These are phyloP conservation scores for Rostrohypoxylon terebratum DNA, from an alignment of 495 filamentous ascomycete genomes.

Conservation along the genomic window DNA sequence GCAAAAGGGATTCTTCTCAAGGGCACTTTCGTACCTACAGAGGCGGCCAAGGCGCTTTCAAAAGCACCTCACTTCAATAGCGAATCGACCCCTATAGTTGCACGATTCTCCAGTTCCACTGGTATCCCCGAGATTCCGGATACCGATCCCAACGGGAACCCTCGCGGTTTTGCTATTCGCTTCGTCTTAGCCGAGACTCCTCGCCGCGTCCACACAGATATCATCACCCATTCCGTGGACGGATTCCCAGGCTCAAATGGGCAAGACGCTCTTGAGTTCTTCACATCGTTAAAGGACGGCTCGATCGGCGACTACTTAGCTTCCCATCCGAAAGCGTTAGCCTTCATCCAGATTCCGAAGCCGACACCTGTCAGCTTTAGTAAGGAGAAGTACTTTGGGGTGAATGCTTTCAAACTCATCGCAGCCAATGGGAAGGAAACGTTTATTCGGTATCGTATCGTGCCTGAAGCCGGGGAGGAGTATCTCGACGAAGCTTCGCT, in stretches of 20 bases:
- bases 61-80: conserved; percentile 63
- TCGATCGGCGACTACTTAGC: conserved; percentile 57
- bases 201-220: conserved; percentile 65
- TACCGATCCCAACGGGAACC: conserved; percentile 60
- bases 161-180: conserved; percentile 63
- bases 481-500: conserved; percentile 52
- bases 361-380: conserved; percentile 61
- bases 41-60: conserved; percentile 56
- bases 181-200: conserved; percentile 57
- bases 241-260: conserved; percentile 63
- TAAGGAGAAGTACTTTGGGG: conserved; percentile 58
- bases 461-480: conserved; percentile 54
- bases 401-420: conserved; percentile 65
- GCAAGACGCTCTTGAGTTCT: conserved; percentile 62
- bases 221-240: conserved; percentile 62
- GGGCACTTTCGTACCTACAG: conserved; percentile 64
- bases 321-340: conserved; percentile 55
- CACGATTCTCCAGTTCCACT: conserved; percentile 66
- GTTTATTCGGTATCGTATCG: conserved; percentile 59
- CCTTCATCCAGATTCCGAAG: conserved; percentile 61
- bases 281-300: conserved; percentile 51
- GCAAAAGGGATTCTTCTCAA: conserved; percentile 62
- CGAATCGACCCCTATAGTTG: conserved; percentile 59
- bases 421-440: conserved; percentile 54
- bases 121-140: conserved; percentile 65